phyloP scores from a whole-genome alignment of 768 basidiomycete species.

The Trichaptum fuscoviolaceum region DNA sequence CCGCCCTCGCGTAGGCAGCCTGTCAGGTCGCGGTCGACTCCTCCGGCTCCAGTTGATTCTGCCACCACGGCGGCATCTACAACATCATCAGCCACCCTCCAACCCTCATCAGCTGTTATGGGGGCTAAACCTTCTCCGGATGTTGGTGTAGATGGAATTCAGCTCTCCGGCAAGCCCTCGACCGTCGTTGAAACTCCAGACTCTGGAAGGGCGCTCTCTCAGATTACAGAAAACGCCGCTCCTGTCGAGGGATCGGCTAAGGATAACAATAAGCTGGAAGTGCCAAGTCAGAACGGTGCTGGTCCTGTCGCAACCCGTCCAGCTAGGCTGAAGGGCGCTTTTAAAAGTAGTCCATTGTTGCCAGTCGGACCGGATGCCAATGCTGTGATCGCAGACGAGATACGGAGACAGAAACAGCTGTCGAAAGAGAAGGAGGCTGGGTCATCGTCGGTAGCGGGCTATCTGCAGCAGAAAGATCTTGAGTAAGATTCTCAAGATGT shows the following conservation, averaged over 20 bases:
- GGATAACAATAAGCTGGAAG: not conserved
- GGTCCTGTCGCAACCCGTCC: not conserved
- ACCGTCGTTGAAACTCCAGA: not conserved
- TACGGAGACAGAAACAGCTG: not conserved
- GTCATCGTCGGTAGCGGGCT: not conserved
- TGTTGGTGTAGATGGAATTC: too few species aligned
- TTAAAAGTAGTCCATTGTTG: not conserved
- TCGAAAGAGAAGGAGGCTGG: not conserved
- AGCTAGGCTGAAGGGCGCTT: not conserved
- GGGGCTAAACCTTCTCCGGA: not conserved
- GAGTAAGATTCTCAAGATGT: not conserved
- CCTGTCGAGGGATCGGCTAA: not conserved
- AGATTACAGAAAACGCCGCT: not conserved
- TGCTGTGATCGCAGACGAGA: not conserved
- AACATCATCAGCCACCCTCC: not conserved
- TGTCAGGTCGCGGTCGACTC: not conserved
- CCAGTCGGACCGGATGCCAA: not conserved
- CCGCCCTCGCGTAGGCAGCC: not conserved
- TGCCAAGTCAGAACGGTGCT: not conserved
- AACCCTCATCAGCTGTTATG: not conserved
- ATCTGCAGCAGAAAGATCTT: not conserved
- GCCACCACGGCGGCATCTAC: not conserved
- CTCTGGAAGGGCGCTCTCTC: not conserved
- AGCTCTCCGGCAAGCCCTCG: too few species aligned
- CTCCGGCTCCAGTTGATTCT: not conserved